Evolutionary conservation across 257 asterid species (phyloP).

Genomic region (Jaltomata sinuosa): DNA sequence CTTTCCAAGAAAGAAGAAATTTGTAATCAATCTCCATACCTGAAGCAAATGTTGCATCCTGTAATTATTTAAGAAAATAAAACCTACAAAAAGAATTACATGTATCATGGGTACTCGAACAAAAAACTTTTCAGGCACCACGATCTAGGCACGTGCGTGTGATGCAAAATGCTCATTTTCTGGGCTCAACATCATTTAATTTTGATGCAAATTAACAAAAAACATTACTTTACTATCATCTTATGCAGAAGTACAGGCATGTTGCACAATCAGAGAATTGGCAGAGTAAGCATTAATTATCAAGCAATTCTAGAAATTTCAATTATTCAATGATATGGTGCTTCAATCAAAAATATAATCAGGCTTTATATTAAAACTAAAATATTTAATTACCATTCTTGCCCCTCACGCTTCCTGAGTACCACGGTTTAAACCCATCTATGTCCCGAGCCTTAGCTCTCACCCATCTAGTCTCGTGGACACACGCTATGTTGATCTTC

Average conservation of each 20-base stretch:
- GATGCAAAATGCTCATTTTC: not conserved
- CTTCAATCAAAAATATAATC: not conserved
- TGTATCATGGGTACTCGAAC: not conserved
- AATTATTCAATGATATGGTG: not conserved
- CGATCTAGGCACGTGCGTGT: not conserved
- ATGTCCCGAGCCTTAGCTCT: too few species aligned
- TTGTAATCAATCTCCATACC: slow-evolving; percentile 78
- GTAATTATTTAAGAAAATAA: not conserved
- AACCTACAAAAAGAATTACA: not conserved
- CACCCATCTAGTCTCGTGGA: too few species aligned
- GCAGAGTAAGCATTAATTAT: not conserved
- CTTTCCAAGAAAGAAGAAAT: slow-evolving; percentile 76
- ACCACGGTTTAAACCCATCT: too few species aligned
- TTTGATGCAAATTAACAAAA: not conserved
- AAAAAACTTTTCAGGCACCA: not conserved
- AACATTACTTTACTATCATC: not conserved
- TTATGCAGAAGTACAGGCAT: not conserved
- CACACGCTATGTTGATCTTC: too few species aligned
- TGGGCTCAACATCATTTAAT: not conserved
- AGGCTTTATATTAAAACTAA: too few species aligned
- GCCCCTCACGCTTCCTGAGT: too few species aligned
- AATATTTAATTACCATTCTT: too few species aligned
- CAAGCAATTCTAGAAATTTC: not conserved
- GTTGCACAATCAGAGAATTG: not conserved
- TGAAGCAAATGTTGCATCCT: slow-evolving; percentile 15